These are phyloP conservation scores for Oryza punctata DNA, from an alignment of 176 grass and related monocot genomes.

Conservation along the genomic window DNA sequence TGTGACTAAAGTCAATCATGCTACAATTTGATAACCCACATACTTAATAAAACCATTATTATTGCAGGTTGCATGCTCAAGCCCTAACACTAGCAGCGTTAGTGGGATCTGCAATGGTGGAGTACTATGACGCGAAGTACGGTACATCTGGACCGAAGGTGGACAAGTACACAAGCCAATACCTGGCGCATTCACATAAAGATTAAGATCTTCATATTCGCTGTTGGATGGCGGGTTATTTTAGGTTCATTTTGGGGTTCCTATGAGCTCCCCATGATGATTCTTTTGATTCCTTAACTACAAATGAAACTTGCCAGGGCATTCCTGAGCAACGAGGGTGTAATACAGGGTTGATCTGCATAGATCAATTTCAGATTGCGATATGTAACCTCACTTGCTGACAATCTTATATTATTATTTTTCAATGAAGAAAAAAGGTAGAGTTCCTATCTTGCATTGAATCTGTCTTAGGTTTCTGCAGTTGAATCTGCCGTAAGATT, in stretches of 20 bases:
- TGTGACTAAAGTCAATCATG: slow-evolving; percentile 3
- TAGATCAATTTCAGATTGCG: slow-evolving; percentile 18
- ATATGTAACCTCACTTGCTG: slow-evolving; percentile 30
- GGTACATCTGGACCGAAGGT: slow-evolving; percentile 62
- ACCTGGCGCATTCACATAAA: slow-evolving; percentile 73
- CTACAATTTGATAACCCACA: slow-evolving; percentile 5
- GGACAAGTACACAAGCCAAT: slow-evolving; percentile 72
- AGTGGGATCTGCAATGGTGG: slow-evolving; percentile 75
- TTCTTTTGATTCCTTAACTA: slow-evolving; percentile 11
- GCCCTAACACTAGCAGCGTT: slow-evolving; percentile 82
- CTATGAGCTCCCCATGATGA: slow-evolving; percentile 7
- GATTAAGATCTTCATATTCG: slow-evolving; percentile 49
- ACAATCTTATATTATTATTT: neutral
- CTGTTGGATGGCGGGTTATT: slow-evolving; percentile 20
- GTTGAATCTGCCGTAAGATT: neutral
- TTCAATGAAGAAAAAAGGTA: neutral
- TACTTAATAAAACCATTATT: slow-evolving; percentile 15
- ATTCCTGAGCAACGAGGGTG: slow-evolving; percentile 27
- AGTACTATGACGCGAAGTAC: slow-evolving; percentile 81
- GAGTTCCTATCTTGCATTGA: neutral
- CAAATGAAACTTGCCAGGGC: slow-evolving; percentile 19
- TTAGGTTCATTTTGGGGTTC: slow-evolving; percentile 30
- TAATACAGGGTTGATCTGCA: slow-evolving; percentile 11
- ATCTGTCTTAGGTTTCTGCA: neutral
- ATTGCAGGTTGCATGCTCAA: slow-evolving; percentile 87